Percentiles rank a stretch among this genome's conserved stretches.
Conservation (phyloP, 2,329 filamentous ascomycete species). For the Nothopassalora personata region DNA sequence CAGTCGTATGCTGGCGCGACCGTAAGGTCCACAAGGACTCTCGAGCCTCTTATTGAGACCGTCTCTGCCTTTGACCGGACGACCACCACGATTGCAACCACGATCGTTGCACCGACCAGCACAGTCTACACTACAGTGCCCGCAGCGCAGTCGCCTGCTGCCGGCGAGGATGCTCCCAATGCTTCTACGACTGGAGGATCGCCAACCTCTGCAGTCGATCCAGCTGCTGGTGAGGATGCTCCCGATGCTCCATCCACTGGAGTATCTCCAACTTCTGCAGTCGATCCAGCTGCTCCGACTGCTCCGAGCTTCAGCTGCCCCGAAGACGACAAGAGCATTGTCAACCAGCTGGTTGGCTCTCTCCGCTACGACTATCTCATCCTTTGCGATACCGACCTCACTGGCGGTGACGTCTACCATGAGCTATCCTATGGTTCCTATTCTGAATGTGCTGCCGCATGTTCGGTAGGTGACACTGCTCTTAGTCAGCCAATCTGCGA, state of each 20-base stretch:
- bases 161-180: neutral
- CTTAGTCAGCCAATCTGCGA: conserved; percentile 30
- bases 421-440: conserved; percentile 26
- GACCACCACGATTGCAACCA: conserved; percentile 21
- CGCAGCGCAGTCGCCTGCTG: neutral
- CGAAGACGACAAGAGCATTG: conserved; percentile 27
- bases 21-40: conserved; percentile 27
- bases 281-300: conserved; percentile 18
- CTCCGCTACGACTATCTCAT: conserved; percentile 33
- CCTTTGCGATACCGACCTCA: conserved; percentile 31
- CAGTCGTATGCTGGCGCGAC: conserved; percentile 23
- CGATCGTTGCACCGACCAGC: conserved; percentile 12
- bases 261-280: neutral
- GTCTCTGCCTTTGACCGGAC: conserved; percentile 16
- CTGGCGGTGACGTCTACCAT: conserved; percentile 23
- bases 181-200: neutral
- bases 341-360: conserved; percentile 30
- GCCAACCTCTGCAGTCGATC: neutral
- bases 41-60: conserved; percentile 16
- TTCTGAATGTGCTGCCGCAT: conserved; percentile 31
- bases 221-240: neutral
- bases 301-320: conserved; percentile 30
- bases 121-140: conserved; percentile 15
- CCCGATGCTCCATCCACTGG: neutral
- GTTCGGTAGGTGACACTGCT: conserved; percentile 28